Base-by-base conservation (phyloP, 768 basidiomycete species). In the Hypholoma fasciculare region DNA sequence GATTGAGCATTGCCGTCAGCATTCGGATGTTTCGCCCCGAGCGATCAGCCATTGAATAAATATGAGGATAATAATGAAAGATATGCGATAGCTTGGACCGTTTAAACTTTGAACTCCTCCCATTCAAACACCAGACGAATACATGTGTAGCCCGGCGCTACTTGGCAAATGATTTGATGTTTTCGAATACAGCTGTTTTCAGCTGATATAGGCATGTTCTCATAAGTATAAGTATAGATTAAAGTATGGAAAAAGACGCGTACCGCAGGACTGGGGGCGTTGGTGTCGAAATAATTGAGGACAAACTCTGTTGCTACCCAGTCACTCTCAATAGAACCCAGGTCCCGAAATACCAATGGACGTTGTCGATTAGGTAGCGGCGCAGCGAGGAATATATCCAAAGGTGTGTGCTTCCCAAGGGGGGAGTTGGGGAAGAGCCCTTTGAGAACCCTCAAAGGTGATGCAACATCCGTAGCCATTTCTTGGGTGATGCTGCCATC, bases 291-390 rank as follows among this genome's bases (percentile, higher is more conserved):
- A 67, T 92, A 93, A 48, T 89, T 84, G 51, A 89, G 68, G 12
- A 91, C 73, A 59, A 93, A 84, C 65, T 92, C 84, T 11, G 81
- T 84, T 0, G 89, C 85, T 13, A 93, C 80, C 89, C 90, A 93
- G 62, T 85, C 81, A 66, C 76, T 84, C 62, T 90, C 85, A 20
- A 94, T 77, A 0, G 80, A 71, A 36, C 92, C 92, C 49, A 94
- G 71, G 65, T 92, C 91, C 42, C 87, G 79, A 67, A 90, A 84
- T 17, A 89, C 75, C 47, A 92, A 68, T 17, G 77, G 73, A 27
- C 89, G 81, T 20, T 78, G 80, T 56, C 74, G 76, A 17, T 74
- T 76, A 9, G 78, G 68, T 16, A 78, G 76, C 14, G 89, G 89
- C 3, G 84, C 79, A 2, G 85, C 75, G 40, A 92, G 74, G 48